Evolutionary conservation across 2,329 filamentous ascomycete genomes (phyloP), one percentile per base, ranked within the genome.

Genomic region (Thyridium curvatum): DNA sequence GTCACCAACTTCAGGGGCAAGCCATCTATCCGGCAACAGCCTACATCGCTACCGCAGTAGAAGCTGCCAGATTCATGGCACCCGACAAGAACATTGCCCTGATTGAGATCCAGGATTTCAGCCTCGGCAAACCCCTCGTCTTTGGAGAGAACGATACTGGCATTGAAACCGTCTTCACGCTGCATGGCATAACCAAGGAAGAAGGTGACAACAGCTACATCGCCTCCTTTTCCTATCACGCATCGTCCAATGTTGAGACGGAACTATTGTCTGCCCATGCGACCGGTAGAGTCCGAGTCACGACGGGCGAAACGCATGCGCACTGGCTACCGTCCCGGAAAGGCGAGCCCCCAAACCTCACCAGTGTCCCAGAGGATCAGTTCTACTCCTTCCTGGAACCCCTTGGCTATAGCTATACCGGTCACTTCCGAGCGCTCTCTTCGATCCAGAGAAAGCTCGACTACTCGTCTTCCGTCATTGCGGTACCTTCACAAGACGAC

Each of bases 21-120:
- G 46, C 56, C 12, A 48, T 71, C 0, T 68, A 67, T 26, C 68
- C 68, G 13, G 29, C 26, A 6, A 31, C 40, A 8, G 37, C 18
- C 12, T 37, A 37, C 35, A 37, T 37, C 10, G 12, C 16, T 15
- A 37, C 16, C 15, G 35, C 29, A 4, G 15, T 42, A 18, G 40
- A 42, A 10, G 40, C 40, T n/a, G 33, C 30, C 9, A 10, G 36
- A 18, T 26, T 4, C 17, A 17, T 39, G 30, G 18, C 30, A 15
- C 40, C 36, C 9, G 40, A 16, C n/a, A 32, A 33, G 14, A 30
- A 33, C 10, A 38, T 41, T 21, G n/a, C 37, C 16, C 14, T 41
- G 8, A 35, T 41, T 32, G 32, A 37, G 13, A 37, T 39, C 18
- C 31, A 38, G 28, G 40, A 37, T 21, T 37, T 35, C 21, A 35